Base-by-base conservation (phyloP, 768 basidiomycete species). In the Lactifluus piperatus region DNA sequence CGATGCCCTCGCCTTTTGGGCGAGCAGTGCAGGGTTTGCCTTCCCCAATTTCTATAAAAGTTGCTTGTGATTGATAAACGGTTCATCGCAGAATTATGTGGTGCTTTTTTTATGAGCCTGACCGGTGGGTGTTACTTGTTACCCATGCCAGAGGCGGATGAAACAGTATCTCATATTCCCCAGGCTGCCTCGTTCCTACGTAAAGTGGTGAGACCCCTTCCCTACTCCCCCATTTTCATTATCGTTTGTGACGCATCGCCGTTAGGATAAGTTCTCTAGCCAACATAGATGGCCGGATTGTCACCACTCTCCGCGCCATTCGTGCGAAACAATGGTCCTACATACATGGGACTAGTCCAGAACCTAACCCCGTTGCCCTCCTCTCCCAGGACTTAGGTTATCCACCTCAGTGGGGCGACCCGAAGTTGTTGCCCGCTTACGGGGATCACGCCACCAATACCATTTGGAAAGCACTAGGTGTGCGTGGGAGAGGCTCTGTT, bases 31-130 rank as follows among this genome's bases (percentile, higher is more conserved):
- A 32, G 82, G 88, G 88, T 88, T 60, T 30, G 75, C 70, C 37
- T 32, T 30, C 10, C n/a, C 11, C 22, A 1, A 26, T 32, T n/a
- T 22, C 20, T 11, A 32, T 29, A 5, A 41, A 27, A 22, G 8
- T 9, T 24, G 24, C 8, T 5, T 24, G 24, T 13, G 14, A 45
- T 48, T 57, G 32, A 64, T 18, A 14, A 24, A 20, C 29, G n/a
- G 11, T 45, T n/a, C 8, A 32, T 39, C 22, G 44, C 67, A 91
- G 89, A 66, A 89, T 91, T 54, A 90, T 91, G 87, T 91, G 89
- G 89, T 90, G 88, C 65, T 91, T 87, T 70, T 84, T 88, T 68
- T 91, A 91, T 65, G 76, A 84, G 66, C 87, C 88, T 4, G 74
- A 80, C 62, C 81, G 85, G 86, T 88, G 11, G 7, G 43, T 43